A percentile compares a stretch with the other conserved stretches of the same genome.
Evolutionary conservation across 2,329 filamentous ascomycete genomes (phyloP).

Genomic region (Epichloe glyceriae): DNA sequence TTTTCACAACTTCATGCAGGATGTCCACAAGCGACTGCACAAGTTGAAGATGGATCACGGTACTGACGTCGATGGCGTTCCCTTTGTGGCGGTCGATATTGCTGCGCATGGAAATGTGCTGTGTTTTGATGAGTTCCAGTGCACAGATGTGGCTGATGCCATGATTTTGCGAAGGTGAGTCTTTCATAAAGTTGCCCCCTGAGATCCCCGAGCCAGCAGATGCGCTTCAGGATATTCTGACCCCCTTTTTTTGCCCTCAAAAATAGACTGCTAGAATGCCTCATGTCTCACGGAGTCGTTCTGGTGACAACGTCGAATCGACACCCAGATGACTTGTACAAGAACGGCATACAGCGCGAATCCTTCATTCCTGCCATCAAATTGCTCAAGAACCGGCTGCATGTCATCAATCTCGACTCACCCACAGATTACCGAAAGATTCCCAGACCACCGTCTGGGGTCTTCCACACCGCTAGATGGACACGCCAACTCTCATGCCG

Average conservation of each 20-base stretch:
- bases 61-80: conserved; percentile 78
- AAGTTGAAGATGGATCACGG: conserved; percentile 81
- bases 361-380: conserved; percentile 94
- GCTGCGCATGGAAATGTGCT: conserved; percentile 73
- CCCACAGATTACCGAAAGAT: conserved; percentile 97
- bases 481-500: conserved; percentile 65
- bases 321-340: conserved; percentile 94
- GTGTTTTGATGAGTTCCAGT: conserved; percentile 98
- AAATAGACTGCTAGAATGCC: conserved; percentile 60
- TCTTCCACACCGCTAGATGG: conserved; percentile 81
- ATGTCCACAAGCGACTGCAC: conserved; percentile 84
- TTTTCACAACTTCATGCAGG: conserved; percentile 99
- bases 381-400: conserved; percentile 69
- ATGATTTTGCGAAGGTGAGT: conserved; percentile 76
- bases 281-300: conserved; percentile 96
- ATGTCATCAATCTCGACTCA: conserved; percentile 89
- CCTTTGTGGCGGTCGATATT: conserved; percentile 89
- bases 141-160: conserved; percentile 93
- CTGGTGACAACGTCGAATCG: conserved; percentile 92
- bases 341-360: conserved; percentile 91
- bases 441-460: conserved; percentile 78
- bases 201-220: background rate
- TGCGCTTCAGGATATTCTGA: no score
- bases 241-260: background rate
- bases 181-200: no score